Evolutionary conservation across 768 basidiomycete species (phyloP).

Genomic region (Gloeostereum incarnatum): DNA sequence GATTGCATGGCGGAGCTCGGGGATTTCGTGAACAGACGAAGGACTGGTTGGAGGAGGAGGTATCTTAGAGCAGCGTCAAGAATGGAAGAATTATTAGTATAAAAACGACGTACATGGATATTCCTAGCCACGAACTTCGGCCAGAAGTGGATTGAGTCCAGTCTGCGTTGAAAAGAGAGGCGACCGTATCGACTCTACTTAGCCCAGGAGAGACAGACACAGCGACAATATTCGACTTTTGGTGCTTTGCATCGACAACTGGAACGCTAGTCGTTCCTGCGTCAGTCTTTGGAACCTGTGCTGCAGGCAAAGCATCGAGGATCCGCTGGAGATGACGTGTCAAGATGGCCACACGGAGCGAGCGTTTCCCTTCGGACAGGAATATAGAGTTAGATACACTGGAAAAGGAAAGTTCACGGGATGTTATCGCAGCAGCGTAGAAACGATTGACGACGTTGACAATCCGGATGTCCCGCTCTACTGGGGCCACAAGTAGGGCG

Average conservation of each 20-base stretch:
- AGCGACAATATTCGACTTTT: slow-evolving; percentile 69
- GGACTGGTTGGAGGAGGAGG: slow-evolving; percentile 52
- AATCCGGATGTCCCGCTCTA: slow-evolving; percentile 88
- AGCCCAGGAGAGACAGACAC: slow-evolving; percentile 72
- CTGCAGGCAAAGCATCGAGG: slow-evolving; percentile 70
- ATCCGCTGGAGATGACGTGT: slow-evolving; percentile 79
- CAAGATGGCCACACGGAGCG: slow-evolving; percentile 53
- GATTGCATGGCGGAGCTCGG: slow-evolving; percentile 58
- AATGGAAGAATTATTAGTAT: slow-evolving; percentile 20
- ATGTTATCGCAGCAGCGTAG: slow-evolving; percentile 68
- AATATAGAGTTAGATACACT: slow-evolving; percentile 24
- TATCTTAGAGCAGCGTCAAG: slow-evolving; percentile 35
- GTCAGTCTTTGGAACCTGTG: slow-evolving; percentile 39
- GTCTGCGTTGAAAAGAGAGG: slow-evolving; percentile 42
- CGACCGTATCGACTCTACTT: slow-evolving; percentile 60
- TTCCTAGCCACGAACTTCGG: slow-evolving; percentile 36
- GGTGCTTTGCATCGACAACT: slow-evolving; percentile 30
- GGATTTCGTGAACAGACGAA: slow-evolving; percentile 64
- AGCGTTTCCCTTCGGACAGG: slow-evolving; percentile 54
- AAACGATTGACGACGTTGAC: slow-evolving; percentile 83
- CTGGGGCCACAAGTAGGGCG: slow-evolving; percentile 68
- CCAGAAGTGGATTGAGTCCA: slow-evolving; percentile 24
- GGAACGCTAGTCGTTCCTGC: slow-evolving; percentile 24
- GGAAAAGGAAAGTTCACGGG: slow-evolving; percentile 19
- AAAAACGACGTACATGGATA: slow-evolving; percentile 36